These are phyloP conservation scores for Sherardia arvensis DNA, from an alignment of 257 asterid genomes.

Conservation along the genomic window DNA sequence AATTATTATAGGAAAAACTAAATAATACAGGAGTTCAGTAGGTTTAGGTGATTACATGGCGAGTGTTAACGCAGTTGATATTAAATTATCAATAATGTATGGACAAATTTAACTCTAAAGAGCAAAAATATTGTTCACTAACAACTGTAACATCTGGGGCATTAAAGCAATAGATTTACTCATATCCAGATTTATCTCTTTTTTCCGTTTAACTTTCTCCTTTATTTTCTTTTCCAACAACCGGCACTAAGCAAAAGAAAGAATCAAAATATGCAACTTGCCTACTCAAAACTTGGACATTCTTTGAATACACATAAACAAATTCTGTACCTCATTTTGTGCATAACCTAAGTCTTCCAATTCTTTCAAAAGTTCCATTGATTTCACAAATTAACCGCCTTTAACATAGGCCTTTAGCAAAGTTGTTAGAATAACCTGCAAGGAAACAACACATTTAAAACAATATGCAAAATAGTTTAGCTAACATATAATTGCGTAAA, in stretches of 20 bases:
- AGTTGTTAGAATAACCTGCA: conserved; percentile 84
- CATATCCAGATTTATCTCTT: neutral
- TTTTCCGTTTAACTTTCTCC: neutral
- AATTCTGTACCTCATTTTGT: conserved; percentile 63
- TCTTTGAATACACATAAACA: conserved; percentile 7
- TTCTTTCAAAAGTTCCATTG: conserved; percentile 67
- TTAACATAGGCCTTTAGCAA: conserved; percentile 77
- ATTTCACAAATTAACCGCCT: conserved; percentile 74
- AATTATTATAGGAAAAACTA: neutral
- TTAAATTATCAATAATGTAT: neutral
- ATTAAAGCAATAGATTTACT: neutral
- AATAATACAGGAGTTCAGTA: neutral
- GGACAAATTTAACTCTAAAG: neutral
- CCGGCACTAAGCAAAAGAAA: neutral
- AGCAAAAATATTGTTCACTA: neutral
- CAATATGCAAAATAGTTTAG: neutral
- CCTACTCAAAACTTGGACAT: neutral
- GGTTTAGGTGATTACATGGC: neutral
- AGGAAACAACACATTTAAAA: neutral
- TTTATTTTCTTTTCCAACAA: neutral
- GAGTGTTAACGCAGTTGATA: neutral
- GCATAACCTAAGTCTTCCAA: conserved; percentile 73
- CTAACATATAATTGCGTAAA: neutral
- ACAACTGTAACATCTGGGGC: neutral
- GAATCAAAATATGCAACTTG: neutral